Evolutionary conservation across 2,329 filamentous ascomycete genomes (phyloP), one percentile per base, ranked within the genome.

Genomic region (Calcarisporium arbuscula): DNA sequence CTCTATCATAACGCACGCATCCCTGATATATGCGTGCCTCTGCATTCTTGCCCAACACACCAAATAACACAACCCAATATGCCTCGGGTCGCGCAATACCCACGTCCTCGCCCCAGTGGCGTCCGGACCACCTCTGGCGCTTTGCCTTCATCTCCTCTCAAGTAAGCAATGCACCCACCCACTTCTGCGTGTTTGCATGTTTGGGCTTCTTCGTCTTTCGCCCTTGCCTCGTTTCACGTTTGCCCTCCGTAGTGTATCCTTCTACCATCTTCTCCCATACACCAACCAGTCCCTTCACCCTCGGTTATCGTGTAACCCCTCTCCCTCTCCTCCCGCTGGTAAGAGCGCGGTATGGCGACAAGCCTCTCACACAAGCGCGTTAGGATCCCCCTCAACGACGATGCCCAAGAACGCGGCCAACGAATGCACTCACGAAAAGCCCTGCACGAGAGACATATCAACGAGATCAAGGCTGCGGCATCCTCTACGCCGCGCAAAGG

Each of bases 311-410:
- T 20, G 28, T 36, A n/a, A 8, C 19, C 16, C 21, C 18, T 30
- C 21, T 29, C 34, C 29, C 37, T 19, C 26, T 39, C 29, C 41
- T 36, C 30, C 31, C 35, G 23, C 34, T n/a, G 15, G 28, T 12
- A 17, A 17, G 21, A 18, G 15, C 31, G n/a, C n/a, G n/a, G n/a
- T n/a, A n/a, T n/a, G n/a, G n/a, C n/a, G n/a, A n/a, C n/a, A n/a
- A n/a, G n/a, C 25, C 26, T 28, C 17, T 28, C 31, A 22, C 32
- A 28, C 23, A 28, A 32, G 31, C 40, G 45, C 35, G 41, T 28
- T 51, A 94, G 87, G 58, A 94, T 98, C 40, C 89, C 92, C 22
- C 77, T 98, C 43, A 96, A 96, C 66, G 92, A 98, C 66, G 92
- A 98, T 70, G 81, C 78, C 41, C 79, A 82, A 49, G 92, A 98